phyloP scores from a whole-genome alignment of 352 stramenopile genomes.

The Lagenidium sp. region DNA sequence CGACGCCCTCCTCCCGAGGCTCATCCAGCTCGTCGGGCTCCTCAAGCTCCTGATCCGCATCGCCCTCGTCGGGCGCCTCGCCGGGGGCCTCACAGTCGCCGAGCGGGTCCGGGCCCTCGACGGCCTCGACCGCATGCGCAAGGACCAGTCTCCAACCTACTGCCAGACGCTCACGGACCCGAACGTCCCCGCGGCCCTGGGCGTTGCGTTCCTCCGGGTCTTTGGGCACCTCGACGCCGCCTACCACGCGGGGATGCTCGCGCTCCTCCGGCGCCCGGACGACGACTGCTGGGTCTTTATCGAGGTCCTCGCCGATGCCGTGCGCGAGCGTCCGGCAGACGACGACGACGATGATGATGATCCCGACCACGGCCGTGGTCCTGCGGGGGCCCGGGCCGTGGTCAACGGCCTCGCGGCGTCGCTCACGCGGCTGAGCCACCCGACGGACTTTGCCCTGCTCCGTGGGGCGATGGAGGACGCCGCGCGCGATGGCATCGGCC shows the following conservation, averaged over 20 bases:
- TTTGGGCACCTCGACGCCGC: constrained; percentile 26
- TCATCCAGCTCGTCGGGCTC: constrained; percentile 34
- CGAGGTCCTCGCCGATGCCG: constrained; percentile 16
- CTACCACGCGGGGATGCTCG: constrained; percentile 31
- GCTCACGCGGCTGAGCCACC: constrained; percentile 21
- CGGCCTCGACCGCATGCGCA: constrained; percentile 35
- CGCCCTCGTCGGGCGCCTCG: background rate
- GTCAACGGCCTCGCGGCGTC: constrained; percentile 38
- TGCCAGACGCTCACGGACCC: constrained; percentile 22
- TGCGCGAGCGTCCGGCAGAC: background rate
- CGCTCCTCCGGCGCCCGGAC: constrained; percentile 22
- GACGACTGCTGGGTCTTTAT: constrained; percentile 42
- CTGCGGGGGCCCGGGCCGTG: no score
- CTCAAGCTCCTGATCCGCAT: constrained; percentile 6
- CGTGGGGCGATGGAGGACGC: constrained; percentile 34
- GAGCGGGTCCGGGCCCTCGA: constrained; percentile 8
- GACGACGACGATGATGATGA: background rate
- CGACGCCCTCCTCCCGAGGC: constrained; percentile 17
- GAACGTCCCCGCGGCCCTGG: constrained; percentile 11
- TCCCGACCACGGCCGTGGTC: no score
- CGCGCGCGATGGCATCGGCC: constrained; percentile 17
- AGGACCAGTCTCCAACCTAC: constrained; percentile 24
- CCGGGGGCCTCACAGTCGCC: background rate
- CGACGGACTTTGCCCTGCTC: constrained; percentile 27
- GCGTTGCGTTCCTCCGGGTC: constrained; percentile 28